These are phyloP conservation scores for Meripilus lineatus DNA, from an alignment of 1,284 basidiomycete species.

Conservation along the genomic window DNA sequence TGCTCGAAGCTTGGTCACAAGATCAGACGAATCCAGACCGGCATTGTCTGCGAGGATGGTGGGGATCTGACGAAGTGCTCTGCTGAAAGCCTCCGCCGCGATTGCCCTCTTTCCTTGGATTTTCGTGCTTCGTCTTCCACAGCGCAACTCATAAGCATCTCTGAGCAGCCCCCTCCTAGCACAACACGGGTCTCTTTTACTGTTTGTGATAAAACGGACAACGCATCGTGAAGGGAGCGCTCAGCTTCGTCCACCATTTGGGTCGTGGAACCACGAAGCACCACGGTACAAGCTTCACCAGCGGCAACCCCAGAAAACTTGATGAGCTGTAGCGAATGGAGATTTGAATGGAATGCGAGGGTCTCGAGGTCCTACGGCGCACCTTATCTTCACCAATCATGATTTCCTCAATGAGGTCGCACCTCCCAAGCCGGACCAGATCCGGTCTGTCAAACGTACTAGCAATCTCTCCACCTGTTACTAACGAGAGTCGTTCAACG, in stretches of 20 bases:
- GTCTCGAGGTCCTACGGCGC: slow-evolving; percentile 12
- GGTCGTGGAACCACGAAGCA: slow-evolving; percentile 92
- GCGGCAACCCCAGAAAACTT: slow-evolving; percentile 99
- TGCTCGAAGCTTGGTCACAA: slow-evolving; percentile 86
- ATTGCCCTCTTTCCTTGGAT: slow-evolving; percentile 95
- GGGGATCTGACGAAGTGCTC: slow-evolving; percentile 91
- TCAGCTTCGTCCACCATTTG: slow-evolving; percentile 99
- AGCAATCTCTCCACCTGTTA: slow-evolving; percentile 97
- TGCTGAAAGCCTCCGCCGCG: slow-evolving; percentile 88
- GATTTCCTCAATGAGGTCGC: slow-evolving; percentile 96
- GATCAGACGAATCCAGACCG: slow-evolving; percentile 94
- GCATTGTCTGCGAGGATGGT: slow-evolving; percentile 98
- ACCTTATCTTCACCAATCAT: slow-evolving; percentile 99
- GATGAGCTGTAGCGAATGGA: slow-evolving; percentile 68
- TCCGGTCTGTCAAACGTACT: slow-evolving; percentile 95
- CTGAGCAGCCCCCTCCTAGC: slow-evolving; percentile 94
- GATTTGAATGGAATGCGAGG: no score
- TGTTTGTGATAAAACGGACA: slow-evolving; percentile 96
- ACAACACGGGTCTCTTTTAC: slow-evolving; percentile 95
- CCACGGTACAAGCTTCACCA: slow-evolving; percentile 98
- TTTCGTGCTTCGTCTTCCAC: slow-evolving; percentile 85
- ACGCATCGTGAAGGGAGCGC: slow-evolving; percentile 94
- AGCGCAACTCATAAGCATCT: slow-evolving; percentile 96
- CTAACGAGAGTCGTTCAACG: slow-evolving; percentile 92
- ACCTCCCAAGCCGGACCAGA: slow-evolving; percentile 89